Evolutionary conservation across 495 filamentous ascomycete genomes (phyloP).

Genomic region (Patellaria atrata): DNA sequence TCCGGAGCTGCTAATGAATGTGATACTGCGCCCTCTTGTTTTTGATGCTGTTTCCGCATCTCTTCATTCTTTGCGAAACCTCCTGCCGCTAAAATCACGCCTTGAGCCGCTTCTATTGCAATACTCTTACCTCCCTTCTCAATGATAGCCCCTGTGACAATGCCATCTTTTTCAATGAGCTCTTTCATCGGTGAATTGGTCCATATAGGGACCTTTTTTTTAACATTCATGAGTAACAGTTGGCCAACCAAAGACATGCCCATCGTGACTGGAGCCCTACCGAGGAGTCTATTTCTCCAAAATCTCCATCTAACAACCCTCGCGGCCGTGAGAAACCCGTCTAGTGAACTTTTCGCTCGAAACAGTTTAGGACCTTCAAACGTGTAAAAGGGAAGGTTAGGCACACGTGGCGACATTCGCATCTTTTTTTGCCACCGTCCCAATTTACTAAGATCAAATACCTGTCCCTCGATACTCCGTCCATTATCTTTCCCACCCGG

Average conservation of each 20-base stretch:
- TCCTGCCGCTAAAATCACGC: slow-evolving; percentile 17
- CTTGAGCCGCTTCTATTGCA: slow-evolving; percentile 9
- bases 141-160: slow-evolving; percentile 5
- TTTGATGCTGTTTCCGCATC: slow-evolving; percentile 3
- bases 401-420: background rate
- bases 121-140: slow-evolving; percentile 7
- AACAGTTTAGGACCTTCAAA: background rate
- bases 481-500: slow-evolving; percentile 8
- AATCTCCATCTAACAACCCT: background rate
- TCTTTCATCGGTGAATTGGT: slow-evolving; percentile 2
- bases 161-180: slow-evolving; percentile 4
- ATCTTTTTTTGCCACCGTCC: slow-evolving; percentile 9
- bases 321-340: background rate
- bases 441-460: slow-evolving; percentile 17
- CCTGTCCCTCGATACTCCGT: slow-evolving; percentile 12
- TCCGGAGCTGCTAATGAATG: slow-evolving; percentile 1
- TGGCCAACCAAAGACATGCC: slow-evolving; percentile 14
- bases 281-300: background rate
- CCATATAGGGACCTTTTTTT: slow-evolving; percentile 12
- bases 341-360: background rate
- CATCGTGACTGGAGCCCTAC: slow-evolving; percentile 9
- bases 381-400: background rate
- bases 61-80: slow-evolving; percentile 15
- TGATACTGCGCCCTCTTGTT: too few relatives aligned
- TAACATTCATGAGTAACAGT: slow-evolving; percentile 8